A percentile compares a stretch with the other conserved stretches of the same genome.
These are phyloP conservation scores for Perkinsela sp. DNA, from an alignment of 208 protist genomes.

Conservation along the genomic window DNA sequence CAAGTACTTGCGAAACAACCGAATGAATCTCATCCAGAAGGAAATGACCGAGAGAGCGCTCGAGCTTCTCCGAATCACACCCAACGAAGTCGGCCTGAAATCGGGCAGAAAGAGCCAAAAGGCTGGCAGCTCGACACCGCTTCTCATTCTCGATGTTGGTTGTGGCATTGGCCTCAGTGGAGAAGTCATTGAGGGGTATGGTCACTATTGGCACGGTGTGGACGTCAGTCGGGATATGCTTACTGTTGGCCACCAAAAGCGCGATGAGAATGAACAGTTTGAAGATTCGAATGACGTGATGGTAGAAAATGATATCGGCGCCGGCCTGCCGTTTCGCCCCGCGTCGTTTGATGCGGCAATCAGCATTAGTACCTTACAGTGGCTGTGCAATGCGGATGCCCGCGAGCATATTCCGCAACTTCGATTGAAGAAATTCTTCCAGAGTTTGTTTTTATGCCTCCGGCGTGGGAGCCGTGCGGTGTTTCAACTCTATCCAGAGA, in stretches of 20 bases:
- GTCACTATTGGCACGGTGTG: constrained; percentile 84
- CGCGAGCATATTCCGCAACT: constrained; percentile 63
- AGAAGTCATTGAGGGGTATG: constrained; percentile 64
- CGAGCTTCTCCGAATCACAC: constrained; percentile 76
- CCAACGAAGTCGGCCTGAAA: constrained; percentile 5
- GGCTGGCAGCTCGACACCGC: constrained; percentile 4
- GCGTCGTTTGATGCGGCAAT: constrained; percentile 91
- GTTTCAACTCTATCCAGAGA: constrained; percentile 90
- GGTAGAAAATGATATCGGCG: constrained; percentile 68
- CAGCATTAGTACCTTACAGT: constrained; percentile 92
- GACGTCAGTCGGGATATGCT: constrained; percentile 88
- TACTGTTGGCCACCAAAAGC: constrained; percentile 12
- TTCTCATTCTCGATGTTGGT: constrained; percentile 88
- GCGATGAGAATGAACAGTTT: constrained; percentile 2
- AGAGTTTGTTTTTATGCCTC: constrained; percentile 79
- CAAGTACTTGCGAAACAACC: constrained; percentile 75
- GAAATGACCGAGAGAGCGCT: constrained; percentile 85
- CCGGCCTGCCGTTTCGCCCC: constrained; percentile 77
- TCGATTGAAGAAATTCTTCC: constrained; percentile 79
- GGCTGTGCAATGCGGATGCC: constrained; percentile 90
- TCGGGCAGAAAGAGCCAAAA: not conserved
- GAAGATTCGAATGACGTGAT: constrained; percentile 11
- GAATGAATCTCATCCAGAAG: constrained; percentile 83
- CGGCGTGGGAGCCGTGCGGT: constrained; percentile 63
- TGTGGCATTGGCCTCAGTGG: constrained; percentile 91